Evolutionary conservation across 345 rosid species (phyloP).

Genomic region (Lagerstroemia speciosa): DNA sequence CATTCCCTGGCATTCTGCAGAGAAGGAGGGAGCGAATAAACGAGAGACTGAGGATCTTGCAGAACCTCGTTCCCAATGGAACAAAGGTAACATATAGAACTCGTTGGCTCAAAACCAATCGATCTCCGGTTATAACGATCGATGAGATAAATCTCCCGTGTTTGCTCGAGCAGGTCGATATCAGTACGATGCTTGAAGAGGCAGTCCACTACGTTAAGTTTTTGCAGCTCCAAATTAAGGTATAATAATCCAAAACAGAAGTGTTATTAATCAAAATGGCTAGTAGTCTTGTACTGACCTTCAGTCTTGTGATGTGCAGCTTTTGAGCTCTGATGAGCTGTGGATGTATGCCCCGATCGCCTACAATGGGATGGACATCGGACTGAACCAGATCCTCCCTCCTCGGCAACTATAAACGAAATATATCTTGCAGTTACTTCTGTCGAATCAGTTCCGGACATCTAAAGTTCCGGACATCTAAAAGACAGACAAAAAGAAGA

Average conservation of each 20-base stretch:
- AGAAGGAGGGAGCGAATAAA: conserved; percentile 86
- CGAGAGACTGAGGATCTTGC: conserved; percentile 62
- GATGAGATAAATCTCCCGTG: not conserved
- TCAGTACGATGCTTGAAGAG: conserved; percentile 95
- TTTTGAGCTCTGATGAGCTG: conserved; percentile 85
- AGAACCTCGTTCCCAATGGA: conserved; percentile 87
- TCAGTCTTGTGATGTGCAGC: conserved; percentile 27
- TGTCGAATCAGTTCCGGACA: not conserved
- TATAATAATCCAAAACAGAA: conserved; percentile 8
- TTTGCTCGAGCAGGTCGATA: conserved; percentile 38
- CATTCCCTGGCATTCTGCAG: conserved; percentile 26
- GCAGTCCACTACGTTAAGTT: conserved; percentile 87
- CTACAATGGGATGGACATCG: conserved; percentile 76
- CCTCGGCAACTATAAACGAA: not conserved
- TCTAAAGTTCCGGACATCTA: too few species aligned
- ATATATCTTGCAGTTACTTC: not conserved
- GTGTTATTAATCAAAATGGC: too few species aligned
- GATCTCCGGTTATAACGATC: not conserved
- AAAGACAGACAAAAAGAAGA: too few species aligned
- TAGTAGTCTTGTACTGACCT: not conserved
- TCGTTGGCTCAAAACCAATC: not conserved
- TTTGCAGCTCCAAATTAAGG: conserved; percentile 88
- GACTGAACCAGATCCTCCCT: conserved; percentile 60
- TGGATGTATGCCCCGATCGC: conserved; percentile 98
- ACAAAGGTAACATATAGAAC: conserved; percentile 41